Percentiles rank a stretch among this genome's conserved stretches.
Conservation (phyloP, 2,329 filamentous ascomycete species). For the Xylariaceae sp. region DNA sequence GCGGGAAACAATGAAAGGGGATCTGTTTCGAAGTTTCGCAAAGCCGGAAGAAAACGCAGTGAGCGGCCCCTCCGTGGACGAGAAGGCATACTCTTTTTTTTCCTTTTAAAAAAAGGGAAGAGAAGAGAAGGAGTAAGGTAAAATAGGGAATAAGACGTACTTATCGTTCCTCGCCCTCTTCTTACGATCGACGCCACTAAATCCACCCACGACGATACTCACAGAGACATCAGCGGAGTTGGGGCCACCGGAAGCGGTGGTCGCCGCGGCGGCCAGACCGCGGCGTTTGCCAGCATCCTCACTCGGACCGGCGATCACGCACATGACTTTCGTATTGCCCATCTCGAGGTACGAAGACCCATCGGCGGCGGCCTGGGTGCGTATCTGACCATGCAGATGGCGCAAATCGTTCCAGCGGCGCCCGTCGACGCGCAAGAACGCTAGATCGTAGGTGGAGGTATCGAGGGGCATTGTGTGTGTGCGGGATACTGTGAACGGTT, state of each 20-base stretch:
- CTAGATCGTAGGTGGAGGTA: slow-evolving; percentile 84
- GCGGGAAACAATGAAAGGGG: too few relatives aligned
- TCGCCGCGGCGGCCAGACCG: slow-evolving; percentile 23
- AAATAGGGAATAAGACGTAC: slow-evolving; percentile 42
- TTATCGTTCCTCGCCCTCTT: slow-evolving; percentile 70
- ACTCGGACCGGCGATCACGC: slow-evolving; percentile 78
- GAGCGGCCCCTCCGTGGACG: too few relatives aligned
- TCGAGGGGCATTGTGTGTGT: slow-evolving; percentile 74
- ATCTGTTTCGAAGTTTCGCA: too few relatives aligned
- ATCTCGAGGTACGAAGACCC: slow-evolving; percentile 92
- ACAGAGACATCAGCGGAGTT: slow-evolving; percentile 67
- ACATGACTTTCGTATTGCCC: slow-evolving; percentile 96
- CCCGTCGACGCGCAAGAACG: slow-evolving; percentile 74
- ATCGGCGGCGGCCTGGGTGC: slow-evolving; percentile 86
- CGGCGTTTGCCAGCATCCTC: slow-evolving; percentile 50
- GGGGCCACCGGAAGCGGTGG: slow-evolving; percentile 10
- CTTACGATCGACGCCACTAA: slow-evolving; percentile 81
- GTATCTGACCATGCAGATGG: slow-evolving; percentile 79
- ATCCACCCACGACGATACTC: slow-evolving; percentile 79
- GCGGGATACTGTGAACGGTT: too few relatives aligned
- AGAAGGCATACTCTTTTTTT: too few relatives aligned
- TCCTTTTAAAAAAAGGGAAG: not conserved
- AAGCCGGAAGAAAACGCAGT: too few relatives aligned
- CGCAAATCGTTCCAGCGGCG: slow-evolving; percentile 97
- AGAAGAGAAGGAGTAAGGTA: not conserved